Percentiles rank a stretch among this genome's conserved stretches.
Evolutionary conservation across 352 stramenopile species (phyloP).

Genomic region (Globisporangium viniferum): DNA sequence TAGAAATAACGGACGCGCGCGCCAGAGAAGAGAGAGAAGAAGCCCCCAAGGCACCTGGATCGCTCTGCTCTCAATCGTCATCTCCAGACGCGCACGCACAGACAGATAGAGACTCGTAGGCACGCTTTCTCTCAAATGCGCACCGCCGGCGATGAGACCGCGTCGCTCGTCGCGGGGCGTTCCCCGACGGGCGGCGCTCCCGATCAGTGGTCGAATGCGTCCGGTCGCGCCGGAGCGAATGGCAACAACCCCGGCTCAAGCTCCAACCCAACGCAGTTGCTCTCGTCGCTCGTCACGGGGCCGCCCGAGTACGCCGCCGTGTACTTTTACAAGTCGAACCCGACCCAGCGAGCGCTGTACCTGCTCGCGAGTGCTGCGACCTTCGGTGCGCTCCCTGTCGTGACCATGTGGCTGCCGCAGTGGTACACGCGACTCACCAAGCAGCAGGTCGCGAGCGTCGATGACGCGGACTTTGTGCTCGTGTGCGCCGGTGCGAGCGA

Average conservation of each 20-base stretch:
- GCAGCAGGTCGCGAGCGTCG: constrained; percentile 29
- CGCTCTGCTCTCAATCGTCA: background rate
- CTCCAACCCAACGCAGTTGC: background rate
- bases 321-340: constrained; percentile 35
- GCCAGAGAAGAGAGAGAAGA: too few species aligned
- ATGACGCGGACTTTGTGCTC: constrained; percentile 56
- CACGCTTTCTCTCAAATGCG: background rate
- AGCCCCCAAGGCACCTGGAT: too few species aligned
- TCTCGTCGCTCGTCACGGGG: constrained; percentile 28
- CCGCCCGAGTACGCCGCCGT: constrained; percentile 33
- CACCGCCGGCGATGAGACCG: constrained; percentile 12
- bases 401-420: constrained; percentile 55
- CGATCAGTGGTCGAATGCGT: background rate
- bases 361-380: constrained; percentile 34
- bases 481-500: constrained; percentile 21
- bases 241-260: background rate
- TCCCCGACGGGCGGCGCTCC: background rate
- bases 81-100: background rate
- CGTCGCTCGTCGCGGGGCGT: constrained; percentile 12
- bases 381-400: constrained; percentile 36
- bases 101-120: background rate
- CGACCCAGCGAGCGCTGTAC: constrained; percentile 41
- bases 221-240: background rate
- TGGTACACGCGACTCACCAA: constrained; percentile 56
- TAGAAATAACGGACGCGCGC: background rate